Evolutionary conservation across 2,329 filamentous ascomycete species (phyloP).

Genomic region (Tolypocladium guangdongense): DNA sequence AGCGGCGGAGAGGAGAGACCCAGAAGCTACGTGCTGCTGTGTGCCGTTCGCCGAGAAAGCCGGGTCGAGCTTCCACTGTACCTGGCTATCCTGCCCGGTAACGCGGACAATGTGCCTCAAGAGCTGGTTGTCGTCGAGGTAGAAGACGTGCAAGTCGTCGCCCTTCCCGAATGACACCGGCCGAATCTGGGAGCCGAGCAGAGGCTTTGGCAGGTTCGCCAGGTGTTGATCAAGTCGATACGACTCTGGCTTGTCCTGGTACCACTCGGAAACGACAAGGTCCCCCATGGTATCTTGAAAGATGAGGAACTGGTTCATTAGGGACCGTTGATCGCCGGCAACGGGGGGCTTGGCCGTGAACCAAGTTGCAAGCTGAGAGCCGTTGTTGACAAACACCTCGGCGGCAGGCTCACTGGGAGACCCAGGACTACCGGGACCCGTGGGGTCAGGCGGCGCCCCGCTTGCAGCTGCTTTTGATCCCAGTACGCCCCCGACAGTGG

Average conservation of each 20-base stretch:
- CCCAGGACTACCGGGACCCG: not conserved
- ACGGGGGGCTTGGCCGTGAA: not conserved
- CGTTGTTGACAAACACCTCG: not conserved
- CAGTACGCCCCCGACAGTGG: not conserved
- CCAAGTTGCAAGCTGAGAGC: not conserved
- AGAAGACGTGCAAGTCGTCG: conserved; percentile 2
- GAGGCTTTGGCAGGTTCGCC: not conserved
- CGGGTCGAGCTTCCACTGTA: not conserved
- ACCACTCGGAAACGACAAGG: conserved; percentile 1
- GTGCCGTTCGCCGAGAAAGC: not conserved
- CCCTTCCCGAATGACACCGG: not conserved
- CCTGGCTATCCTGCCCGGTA: not conserved
- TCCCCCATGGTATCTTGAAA: not conserved
- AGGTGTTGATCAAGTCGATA: not conserved
- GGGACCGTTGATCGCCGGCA: not conserved
- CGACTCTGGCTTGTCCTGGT: not conserved
- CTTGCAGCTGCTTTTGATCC: not conserved
- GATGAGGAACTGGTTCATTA: not conserved
- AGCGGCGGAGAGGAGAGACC: not conserved
- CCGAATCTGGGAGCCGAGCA: not conserved
- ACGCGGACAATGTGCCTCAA: not conserved
- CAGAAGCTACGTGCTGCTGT: not conserved
- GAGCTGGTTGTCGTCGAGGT: not conserved
- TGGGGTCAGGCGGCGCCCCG: not conserved
- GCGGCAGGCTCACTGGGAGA: not conserved